Conservation (phyloP, 371 early-diverging fungal species). For the Mortierella sp. region DNA sequence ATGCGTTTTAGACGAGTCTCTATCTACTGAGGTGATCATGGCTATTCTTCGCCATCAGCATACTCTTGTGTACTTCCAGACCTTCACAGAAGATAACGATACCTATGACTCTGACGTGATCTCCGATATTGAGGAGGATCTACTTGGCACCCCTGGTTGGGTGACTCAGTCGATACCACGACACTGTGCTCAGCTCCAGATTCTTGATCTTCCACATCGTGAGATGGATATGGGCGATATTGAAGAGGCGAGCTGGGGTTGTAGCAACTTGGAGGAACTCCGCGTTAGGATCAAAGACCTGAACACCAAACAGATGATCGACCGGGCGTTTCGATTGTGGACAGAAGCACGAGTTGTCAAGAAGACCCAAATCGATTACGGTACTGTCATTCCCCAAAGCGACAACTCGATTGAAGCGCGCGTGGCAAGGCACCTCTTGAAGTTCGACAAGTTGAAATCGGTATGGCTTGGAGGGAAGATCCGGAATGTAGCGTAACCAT, state of each 20-base stretch:
- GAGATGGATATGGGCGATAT: conserved; percentile 20
- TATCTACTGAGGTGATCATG: conserved; percentile 3
- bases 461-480: too few species aligned
- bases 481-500: too few species aligned
- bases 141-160: too few species aligned
- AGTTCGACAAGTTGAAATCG: too few species aligned
- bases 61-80: not conserved
- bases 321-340: conserved; percentile 10
- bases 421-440: too few species aligned
- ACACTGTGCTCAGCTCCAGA: not conserved
- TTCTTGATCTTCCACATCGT: conserved; percentile 4
- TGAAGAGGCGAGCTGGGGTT: conserved; percentile 17
- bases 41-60: conserved; percentile 4
- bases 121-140: too few species aligned
- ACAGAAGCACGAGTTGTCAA: not conserved
- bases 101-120: too few species aligned
- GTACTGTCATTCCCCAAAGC: too few species aligned
- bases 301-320: conserved; percentile 22
- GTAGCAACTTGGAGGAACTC: conserved; percentile 6
- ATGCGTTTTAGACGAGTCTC: not conserved
- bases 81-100: not conserved
- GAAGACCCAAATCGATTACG: too few species aligned
- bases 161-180: not conserved
- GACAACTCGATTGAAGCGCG: too few species aligned
- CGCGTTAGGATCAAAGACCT: conserved; percentile 16